Evolutionary conservation across 768 basidiomycete species (phyloP).

Genomic region (Mycena filopes): DNA sequence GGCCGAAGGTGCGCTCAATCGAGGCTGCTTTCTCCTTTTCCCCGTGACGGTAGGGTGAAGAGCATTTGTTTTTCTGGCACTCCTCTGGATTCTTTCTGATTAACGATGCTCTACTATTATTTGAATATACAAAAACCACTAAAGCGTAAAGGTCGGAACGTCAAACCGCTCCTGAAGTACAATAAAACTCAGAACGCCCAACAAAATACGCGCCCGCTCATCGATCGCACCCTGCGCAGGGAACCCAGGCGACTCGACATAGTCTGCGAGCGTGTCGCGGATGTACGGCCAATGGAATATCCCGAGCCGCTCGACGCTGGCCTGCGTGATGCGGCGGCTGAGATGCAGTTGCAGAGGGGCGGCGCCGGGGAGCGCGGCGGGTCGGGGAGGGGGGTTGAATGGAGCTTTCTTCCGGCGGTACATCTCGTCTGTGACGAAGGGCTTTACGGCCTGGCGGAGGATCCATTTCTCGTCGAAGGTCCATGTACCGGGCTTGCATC

Average conservation of each 20-base stretch:
- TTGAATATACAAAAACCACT: background rate
- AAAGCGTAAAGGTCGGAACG: slow-evolving; percentile 9
- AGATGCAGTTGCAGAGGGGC: slow-evolving; percentile 26
- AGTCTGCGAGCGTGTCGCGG: slow-evolving; percentile 7
- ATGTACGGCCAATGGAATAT: slow-evolving; percentile 25
- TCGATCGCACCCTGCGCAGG: slow-evolving; percentile 20
- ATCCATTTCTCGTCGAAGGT: slow-evolving; percentile 31
- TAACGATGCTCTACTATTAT: too few species aligned
- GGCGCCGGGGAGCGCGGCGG: background rate
- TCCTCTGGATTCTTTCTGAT: too few species aligned
- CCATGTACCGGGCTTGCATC: slow-evolving; percentile 10
- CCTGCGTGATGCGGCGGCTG: slow-evolving; percentile 20
- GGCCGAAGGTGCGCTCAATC: too few species aligned
- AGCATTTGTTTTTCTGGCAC: too few species aligned
- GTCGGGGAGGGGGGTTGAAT: slow-evolving; percentile 28
- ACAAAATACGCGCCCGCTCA: slow-evolving; percentile 9
- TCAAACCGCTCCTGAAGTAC: slow-evolving; percentile 33
- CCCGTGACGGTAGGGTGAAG: too few species aligned
- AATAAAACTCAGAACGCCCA: slow-evolving; percentile 24
- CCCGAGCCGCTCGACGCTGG: slow-evolving; percentile 23
- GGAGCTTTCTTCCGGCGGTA: slow-evolving; percentile 26
- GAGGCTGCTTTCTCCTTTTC: too few species aligned
- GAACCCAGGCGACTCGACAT: slow-evolving; percentile 24
- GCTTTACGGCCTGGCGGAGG: slow-evolving; percentile 29
- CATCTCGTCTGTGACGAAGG: slow-evolving; percentile 30